Base-by-base conservation (phyloP, 1,284 basidiomycete genomes). In the Microbotryum scabiosae region DNA sequence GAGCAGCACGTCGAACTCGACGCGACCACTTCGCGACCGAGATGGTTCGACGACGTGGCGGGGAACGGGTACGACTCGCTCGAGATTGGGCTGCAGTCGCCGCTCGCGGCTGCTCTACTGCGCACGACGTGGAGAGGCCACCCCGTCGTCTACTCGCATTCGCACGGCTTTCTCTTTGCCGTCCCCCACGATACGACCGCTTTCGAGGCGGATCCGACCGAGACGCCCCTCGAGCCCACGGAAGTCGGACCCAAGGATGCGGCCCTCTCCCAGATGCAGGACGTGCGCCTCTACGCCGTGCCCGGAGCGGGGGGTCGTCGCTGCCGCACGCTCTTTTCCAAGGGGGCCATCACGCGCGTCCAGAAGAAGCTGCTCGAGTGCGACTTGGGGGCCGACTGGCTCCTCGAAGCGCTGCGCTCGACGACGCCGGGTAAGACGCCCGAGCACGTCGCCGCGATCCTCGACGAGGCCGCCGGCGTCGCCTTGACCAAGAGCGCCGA, bases 81-180 rank as follows among this genome's bases (percentile, higher is more conserved):
- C 53, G 58, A 59, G n/a, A 56, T 64, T 47, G 21, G 53, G 36
- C 52, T 57, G 25, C 52, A 62, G 21, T 59, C 68, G 18, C 64
- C 63, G 20, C 51, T 71, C 48, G 57, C 69, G 21, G 60, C 68
- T 14, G 44, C 72, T 25, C 66, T 73, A 16, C 56, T 73, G 49
- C 60, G 63, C 51, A 54, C 64, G 32, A 66, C 59, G n/a, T 66
- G 59, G 57, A 58, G 65, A 8, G 64, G 62, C n/a, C 57, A 61
- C 47, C 68, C 70, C 10, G 58, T 71, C 51, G 57, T 65, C 21
- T 67, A 56, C 52, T 59, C 64, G 23, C 66, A 68, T n/a, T 66
- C 60, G 54, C 62, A 65, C 36, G 71, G 70, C 16, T 73, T 65
- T 68, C 60, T 71, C 25, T 72, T 66, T 32, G 63, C 59, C 36